Evolutionary conservation across 306 rosid species (phyloP).

Genomic region (Ormosia emarginata): DNA sequence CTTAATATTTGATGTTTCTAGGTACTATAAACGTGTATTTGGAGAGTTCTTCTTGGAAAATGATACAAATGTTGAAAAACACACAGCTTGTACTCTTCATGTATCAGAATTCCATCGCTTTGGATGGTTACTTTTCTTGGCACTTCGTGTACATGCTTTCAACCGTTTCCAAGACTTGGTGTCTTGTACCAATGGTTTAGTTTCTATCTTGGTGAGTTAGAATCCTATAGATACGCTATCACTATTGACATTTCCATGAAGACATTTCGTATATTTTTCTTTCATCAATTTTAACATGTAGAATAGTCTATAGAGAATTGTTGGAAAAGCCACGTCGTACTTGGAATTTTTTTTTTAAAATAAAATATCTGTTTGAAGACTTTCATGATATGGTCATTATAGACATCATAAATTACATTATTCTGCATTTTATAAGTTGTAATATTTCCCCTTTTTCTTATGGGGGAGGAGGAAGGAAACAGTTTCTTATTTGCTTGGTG

Average conservation of each 20-base stretch:
- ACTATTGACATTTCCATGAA: neutral
- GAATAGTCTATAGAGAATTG: neutral
- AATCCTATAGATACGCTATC: neutral
- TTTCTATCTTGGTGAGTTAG: conserved; percentile 83
- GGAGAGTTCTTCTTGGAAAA: conserved; percentile 70
- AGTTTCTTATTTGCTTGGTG: conserved; percentile 29
- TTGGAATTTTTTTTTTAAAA: neutral
- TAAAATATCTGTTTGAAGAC: neutral
- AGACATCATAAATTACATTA: neutral
- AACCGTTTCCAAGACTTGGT: conserved; percentile 87
- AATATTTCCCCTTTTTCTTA: neutral
- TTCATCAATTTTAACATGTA: neutral
- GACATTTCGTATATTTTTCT: neutral
- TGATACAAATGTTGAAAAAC: conserved; percentile 49
- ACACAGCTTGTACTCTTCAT: conserved; percentile 35
- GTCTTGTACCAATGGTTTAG: conserved; percentile 85
- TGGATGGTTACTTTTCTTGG: conserved; percentile 98
- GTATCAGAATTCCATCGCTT: conserved; percentile 83
- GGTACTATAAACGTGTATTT: conserved; percentile 85
- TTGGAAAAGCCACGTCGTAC: neutral
- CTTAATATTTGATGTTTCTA: conserved; percentile 27
- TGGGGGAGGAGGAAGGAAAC: neutral
- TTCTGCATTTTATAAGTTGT: neutral
- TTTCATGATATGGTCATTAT: neutral
- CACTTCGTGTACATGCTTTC: conserved; percentile 89